These are phyloP conservation scores for Tricholoma hemisulphureum DNA, from an alignment of 768 basidiomycete genomes.

Conservation along the genomic window DNA sequence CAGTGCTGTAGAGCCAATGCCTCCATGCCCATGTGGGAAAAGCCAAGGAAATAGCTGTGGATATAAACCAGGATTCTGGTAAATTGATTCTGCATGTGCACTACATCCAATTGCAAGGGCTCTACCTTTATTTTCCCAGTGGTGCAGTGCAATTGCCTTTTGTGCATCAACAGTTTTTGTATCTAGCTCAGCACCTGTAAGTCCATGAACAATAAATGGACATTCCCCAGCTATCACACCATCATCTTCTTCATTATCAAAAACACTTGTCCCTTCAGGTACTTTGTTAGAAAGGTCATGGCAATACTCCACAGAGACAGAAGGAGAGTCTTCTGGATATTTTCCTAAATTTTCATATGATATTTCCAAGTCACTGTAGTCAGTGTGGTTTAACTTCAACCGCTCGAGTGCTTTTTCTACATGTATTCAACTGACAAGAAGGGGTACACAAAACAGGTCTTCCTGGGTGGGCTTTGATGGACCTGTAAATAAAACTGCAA, in stretches of 20 bases:
- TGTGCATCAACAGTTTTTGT: constrained; percentile 13
- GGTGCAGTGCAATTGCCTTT: constrained; percentile 19
- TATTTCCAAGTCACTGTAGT: constrained; percentile 31
- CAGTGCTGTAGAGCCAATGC: constrained; percentile 18
- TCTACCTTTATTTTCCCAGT: constrained; percentile 12
- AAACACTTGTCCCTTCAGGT: constrained; percentile 12
- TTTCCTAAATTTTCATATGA: constrained; percentile 19
- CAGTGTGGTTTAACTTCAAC: constrained; percentile 33
- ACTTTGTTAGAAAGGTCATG: constrained; percentile 14
- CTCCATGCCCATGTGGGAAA: constrained; percentile 38
- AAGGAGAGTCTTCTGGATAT: constrained; percentile 21
- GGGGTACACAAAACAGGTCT: constrained; percentile 26
- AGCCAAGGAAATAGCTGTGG: constrained; percentile 40
- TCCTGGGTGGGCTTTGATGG: constrained; percentile 12
- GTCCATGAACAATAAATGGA: constrained; percentile 35
- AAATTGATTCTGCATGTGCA: constrained; percentile 19
- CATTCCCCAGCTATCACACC: constrained; percentile 27
- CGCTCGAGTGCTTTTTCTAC: constrained; percentile 29
- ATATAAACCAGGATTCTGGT: constrained; percentile 33
- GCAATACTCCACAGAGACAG: constrained; percentile 23
- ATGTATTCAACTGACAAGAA: constrained; percentile 25
- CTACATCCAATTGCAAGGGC: constrained; percentile 22
- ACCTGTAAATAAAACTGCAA: constrained; percentile 27
- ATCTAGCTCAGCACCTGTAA: constrained; percentile 23
- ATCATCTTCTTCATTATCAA: constrained; percentile 24